A percentile compares a stretch with the other conserved stretches of the same genome.
Evolutionary conservation across 768 basidiomycete species (phyloP).

Genomic region (Lentinula edodes): DNA sequence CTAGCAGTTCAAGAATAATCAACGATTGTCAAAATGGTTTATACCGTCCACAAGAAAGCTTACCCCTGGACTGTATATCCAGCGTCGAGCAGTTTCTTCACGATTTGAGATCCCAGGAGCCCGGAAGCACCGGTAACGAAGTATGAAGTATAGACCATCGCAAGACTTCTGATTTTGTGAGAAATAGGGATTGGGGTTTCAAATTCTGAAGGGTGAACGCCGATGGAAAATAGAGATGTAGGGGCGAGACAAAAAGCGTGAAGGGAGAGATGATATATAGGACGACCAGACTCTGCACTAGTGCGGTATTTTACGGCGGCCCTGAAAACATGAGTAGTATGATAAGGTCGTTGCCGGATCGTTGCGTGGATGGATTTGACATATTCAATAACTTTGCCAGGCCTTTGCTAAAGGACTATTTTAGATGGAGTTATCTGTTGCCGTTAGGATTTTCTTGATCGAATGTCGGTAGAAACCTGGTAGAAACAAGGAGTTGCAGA

Average conservation of each 20-base stretch:
- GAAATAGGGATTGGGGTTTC: background rate
- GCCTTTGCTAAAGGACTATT: background rate
- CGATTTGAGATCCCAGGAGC: background rate
- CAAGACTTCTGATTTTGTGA: background rate
- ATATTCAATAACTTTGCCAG: background rate
- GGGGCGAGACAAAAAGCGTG: background rate
- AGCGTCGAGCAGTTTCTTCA: slow-evolving; percentile 3
- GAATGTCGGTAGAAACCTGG: background rate
- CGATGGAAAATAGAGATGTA: background rate
- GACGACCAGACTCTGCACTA: background rate
- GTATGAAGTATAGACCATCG: background rate
- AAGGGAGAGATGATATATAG: background rate
- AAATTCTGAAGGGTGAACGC: background rate
- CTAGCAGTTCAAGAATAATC: slow-evolving; percentile 1
- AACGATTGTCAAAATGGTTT: background rate
- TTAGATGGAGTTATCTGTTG: background rate
- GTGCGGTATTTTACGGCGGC: background rate
- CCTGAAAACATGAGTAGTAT: background rate
- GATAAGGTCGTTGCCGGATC: background rate
- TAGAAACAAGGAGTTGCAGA: background rate
- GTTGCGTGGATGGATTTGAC: background rate
- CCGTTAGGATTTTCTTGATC: background rate
- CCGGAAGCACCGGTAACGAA: slow-evolving; percentile 4
- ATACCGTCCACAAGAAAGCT: background rate
- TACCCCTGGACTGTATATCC: slow-evolving; percentile 1